These are phyloP conservation scores for Hypomyces rosellus DNA, from an alignment of 2,329 filamentous ascomycete species.

Conservation along the genomic window DNA sequence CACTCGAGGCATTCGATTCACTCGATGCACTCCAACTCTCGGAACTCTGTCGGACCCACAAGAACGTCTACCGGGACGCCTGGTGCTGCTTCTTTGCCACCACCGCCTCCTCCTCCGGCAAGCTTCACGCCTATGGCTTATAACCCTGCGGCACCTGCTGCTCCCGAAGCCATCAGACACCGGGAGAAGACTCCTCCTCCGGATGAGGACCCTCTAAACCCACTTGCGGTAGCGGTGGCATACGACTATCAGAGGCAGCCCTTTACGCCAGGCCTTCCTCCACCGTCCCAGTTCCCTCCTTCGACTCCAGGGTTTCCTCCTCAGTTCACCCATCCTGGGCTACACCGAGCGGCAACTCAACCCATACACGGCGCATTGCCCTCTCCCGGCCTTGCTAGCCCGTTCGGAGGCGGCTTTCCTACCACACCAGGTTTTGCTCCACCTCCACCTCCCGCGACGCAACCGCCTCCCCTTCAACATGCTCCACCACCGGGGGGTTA, in stretches of 20 bases:
- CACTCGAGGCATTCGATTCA: not conserved
- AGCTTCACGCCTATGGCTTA: constrained; percentile 63
- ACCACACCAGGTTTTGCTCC: constrained; percentile 39
- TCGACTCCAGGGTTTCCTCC: constrained; percentile 38
- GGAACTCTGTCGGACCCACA: constrained; percentile 2
- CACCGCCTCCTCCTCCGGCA: constrained; percentile 28
- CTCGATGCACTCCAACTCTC: not conserved
- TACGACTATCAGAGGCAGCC: constrained; percentile 49
- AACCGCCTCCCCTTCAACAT: constrained; percentile 26
- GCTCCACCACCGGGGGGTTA: constrained; percentile 47
- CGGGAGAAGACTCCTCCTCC: constrained; percentile 77
- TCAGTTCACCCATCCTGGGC: constrained; percentile 40
- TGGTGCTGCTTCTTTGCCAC: constrained; percentile 18
- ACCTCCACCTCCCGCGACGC: constrained; percentile 25
- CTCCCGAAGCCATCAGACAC: constrained; percentile 64
- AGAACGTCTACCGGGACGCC: constrained; percentile 11
- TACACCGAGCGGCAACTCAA: constrained; percentile 45
- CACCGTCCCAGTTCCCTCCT: constrained; percentile 39
- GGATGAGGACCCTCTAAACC: constrained; percentile 54
- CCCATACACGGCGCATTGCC: constrained; percentile 33
- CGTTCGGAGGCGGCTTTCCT: constrained; percentile 41
- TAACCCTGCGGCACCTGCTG: constrained; percentile 71
- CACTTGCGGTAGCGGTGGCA: constrained; percentile 50
- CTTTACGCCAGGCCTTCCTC: constrained; percentile 47
- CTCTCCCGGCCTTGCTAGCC: constrained; percentile 34